phyloP scores from a whole-genome alignment of 495 filamentous ascomycete species.

The Aspergillus diversus region DNA sequence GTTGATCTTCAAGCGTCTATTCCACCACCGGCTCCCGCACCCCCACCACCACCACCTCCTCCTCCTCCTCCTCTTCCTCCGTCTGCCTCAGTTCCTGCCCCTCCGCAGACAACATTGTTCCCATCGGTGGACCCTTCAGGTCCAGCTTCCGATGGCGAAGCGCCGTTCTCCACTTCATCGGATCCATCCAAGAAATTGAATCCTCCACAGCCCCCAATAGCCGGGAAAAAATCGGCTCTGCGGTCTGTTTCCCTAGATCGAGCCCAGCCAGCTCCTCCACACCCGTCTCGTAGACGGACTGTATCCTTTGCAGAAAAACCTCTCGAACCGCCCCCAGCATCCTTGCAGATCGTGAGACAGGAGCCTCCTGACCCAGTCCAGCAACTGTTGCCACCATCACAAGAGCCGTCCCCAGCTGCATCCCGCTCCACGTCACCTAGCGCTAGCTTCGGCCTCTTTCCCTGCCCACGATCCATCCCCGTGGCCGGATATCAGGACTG shows the following conservation, averaged over 20 bases:
- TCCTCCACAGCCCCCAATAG: constrained; percentile 4
- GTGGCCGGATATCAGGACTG: constrained; percentile 62
- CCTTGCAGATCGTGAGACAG: constrained; percentile 10
- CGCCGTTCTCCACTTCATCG: neutral
- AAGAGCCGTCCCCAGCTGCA: constrained; percentile 17
- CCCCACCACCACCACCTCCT: neutral
- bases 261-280: constrained; percentile 8
- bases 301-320: constrained; percentile 31
- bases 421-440: constrained; percentile 24
- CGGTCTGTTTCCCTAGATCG: constrained; percentile 19
- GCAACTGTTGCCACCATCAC: constrained; percentile 10
- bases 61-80: neutral
- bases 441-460: constrained; percentile 42
- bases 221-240: constrained; percentile 14
- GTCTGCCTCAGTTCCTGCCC: neutral
- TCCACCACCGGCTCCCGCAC: neutral
- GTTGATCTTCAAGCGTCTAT: neutral
- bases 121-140: neutral
- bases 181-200: neutral
- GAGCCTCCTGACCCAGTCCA: constrained; percentile 4
- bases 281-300: constrained; percentile 20
- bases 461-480: constrained; percentile 57
- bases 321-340: constrained; percentile 16
- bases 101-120: neutral
- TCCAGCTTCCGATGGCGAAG: constrained; percentile 1